Evolutionary conservation across 140 eudicot genomes (phyloP), one percentile per base, ranked within the genome.

Genomic region (Flaveria floridana): DNA sequence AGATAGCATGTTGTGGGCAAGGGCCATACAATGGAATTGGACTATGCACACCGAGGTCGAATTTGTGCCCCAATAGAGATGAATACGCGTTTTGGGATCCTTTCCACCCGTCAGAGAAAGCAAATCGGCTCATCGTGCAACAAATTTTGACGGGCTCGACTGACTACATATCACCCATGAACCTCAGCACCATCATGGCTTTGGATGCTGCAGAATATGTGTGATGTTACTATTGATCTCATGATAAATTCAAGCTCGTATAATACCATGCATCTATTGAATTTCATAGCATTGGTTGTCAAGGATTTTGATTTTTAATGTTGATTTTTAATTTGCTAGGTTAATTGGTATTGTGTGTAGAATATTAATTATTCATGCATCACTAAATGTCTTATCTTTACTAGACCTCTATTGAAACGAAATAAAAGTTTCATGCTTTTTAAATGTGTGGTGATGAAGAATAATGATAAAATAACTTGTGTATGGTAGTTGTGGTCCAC

Each of bases 1-100:
- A 76, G 74, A 20, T 65, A 51, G 87, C 87, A 23, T 83, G 87
- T 76, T 83, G 87, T 67, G 87, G 87, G 42, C 84, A 83, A 83
- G 87, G 87, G 37, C 84, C 84, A 12, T 83, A 83, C 50, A 80
- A 80, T 3, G 87, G 87, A 42, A 16, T 83, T 9, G 84, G 84
- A 30, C 82, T 76, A 34, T 83, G 87, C 71, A 80, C 84, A 6
- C 77, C 77, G 4, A 3, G 7, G 46, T 83, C 87, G 25, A 83
- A 80, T 75, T 65, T 83, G 55, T 83, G 87, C 52, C 79, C 84
- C 2, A 80, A 83, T 21, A 76, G 87, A 72, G 82, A 83, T 6
- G 50, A 76, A 66, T 59, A 83, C 25, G 87, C 80, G 7, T 83
- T 83, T 51, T 83, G 87, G 87, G 87, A 83, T 80, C 84, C 84